Evolutionary conservation across 2,329 filamentous ascomycete species (phyloP).

Genomic region (Ciborinia camelliae): DNA sequence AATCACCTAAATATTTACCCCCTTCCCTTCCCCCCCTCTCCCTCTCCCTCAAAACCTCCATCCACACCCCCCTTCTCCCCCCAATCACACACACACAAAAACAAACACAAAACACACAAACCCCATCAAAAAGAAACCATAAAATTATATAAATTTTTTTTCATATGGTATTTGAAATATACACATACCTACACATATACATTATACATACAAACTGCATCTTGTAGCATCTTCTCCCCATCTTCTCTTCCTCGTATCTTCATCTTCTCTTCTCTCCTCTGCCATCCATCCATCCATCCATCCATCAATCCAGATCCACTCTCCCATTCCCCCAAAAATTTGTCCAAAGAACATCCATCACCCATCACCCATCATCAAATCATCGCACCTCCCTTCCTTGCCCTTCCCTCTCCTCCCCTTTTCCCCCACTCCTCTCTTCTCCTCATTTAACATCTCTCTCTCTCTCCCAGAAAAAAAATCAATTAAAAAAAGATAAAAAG

Average conservation of each 20-base stretch:
- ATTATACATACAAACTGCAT: background rate
- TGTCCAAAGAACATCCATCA: background rate
- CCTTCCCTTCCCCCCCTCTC: no score
- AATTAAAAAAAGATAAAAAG: background rate
- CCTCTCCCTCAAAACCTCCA: no score
- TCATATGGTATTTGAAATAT: background rate
- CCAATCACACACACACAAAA: background rate
- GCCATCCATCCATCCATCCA: background rate
- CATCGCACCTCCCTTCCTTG: no score
- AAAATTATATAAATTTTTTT: background rate
- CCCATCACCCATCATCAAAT: no score
- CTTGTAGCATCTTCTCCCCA: background rate
- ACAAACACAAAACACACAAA: background rate
- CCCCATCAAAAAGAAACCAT: no score
- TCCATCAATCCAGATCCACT: background rate
- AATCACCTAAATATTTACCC: no score
- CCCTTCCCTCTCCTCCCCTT: background rate
- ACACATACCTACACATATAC: background rate
- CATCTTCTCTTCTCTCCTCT: no score
- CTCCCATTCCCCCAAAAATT: background rate
- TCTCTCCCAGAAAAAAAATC: background rate
- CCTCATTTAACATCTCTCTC: background rate
- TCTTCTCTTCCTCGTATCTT: background rate
- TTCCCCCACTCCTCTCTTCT: background rate
- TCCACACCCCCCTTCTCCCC: no score